These are phyloP conservation scores for Domatiomyces catenatus DNA, from an alignment of 2,329 filamentous ascomycete species.

Conservation along the genomic window DNA sequence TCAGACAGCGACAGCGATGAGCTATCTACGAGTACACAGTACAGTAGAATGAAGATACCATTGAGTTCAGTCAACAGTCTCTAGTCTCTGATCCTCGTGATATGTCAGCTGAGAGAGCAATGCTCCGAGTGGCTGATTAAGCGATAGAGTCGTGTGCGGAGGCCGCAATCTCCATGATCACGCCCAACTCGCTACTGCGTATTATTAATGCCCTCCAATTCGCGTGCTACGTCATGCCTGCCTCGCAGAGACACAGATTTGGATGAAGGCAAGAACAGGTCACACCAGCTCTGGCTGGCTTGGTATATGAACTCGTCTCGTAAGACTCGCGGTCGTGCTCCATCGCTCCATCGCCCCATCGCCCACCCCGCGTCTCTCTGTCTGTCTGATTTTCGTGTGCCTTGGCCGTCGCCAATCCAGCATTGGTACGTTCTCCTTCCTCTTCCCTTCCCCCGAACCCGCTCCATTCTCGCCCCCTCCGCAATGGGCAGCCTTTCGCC, in stretches of 20 bases:
- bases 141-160: too few relatives aligned
- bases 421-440: neutral
- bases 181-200: too few relatives aligned
- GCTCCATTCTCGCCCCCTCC: slow-evolving; percentile 2
- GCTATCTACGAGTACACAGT: neutral
- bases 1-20: neutral
- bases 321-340: neutral
- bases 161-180: too few relatives aligned
- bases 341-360: too few relatives aligned
- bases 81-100: neutral
- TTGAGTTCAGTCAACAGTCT: neutral
- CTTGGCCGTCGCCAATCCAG: neutral
- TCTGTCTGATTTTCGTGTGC: too few relatives aligned
- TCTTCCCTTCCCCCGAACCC: slow-evolving; percentile 16
- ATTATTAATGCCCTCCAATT: too few relatives aligned
- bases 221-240: neutral
- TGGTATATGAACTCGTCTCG: neutral
- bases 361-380: too few relatives aligned
- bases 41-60: neutral
- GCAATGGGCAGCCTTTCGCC: neutral
- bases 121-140: neutral
- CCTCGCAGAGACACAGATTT: neutral
- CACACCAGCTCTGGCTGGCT: neutral
- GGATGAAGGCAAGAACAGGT: neutral
- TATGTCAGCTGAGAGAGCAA: neutral